A percentile compares a stretch with the other conserved stretches of the same genome.
phyloP scores from a whole-genome alignment of 164 flowering plant species.

The Warburgia ugandensis region DNA sequence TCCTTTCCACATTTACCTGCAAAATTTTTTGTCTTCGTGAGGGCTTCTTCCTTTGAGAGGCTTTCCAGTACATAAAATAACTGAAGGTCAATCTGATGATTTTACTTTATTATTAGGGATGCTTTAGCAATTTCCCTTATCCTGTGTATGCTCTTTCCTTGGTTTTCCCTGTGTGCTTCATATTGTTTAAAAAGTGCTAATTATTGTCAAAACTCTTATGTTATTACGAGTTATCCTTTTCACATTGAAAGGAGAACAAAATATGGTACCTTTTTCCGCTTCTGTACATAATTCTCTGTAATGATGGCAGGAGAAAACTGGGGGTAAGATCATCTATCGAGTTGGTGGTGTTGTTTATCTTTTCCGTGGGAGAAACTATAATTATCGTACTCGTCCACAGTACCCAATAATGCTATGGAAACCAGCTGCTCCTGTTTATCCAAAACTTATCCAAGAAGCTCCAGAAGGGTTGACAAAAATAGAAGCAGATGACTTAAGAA shows the following conservation, averaged over 20 bases:
- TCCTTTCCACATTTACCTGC: too few relatives aligned
- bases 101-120: neutral
- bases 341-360: conserved; percentile 78
- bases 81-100: too few relatives aligned
- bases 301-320: conserved; percentile 67
- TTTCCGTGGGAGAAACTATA: conserved; percentile 88
- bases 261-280: neutral
- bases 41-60: too few relatives aligned
- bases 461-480: conserved; percentile 84
- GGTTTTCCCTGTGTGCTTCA: too few relatives aligned
- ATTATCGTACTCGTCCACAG: conserved; percentile 64
- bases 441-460: conserved; percentile 93
- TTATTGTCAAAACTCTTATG: too few relatives aligned
- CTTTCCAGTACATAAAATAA: too few relatives aligned
- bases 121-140: neutral
- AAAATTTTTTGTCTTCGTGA: too few relatives aligned
- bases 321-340: conserved; percentile 86
- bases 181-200: too few relatives aligned
- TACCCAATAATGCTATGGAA: conserved; percentile 97
- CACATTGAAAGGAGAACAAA: too few relatives aligned
- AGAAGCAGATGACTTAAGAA: conserved; percentile 71
- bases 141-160: too few relatives aligned
- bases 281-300: neutral
- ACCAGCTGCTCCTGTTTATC: conserved; percentile 96
- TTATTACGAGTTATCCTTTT: too few relatives aligned